Percentiles rank a stretch among this genome's conserved stretches.
Evolutionary conservation across 495 filamentous ascomycete species (phyloP).

Genomic region (Umbilicaria muhlenbergii): DNA sequence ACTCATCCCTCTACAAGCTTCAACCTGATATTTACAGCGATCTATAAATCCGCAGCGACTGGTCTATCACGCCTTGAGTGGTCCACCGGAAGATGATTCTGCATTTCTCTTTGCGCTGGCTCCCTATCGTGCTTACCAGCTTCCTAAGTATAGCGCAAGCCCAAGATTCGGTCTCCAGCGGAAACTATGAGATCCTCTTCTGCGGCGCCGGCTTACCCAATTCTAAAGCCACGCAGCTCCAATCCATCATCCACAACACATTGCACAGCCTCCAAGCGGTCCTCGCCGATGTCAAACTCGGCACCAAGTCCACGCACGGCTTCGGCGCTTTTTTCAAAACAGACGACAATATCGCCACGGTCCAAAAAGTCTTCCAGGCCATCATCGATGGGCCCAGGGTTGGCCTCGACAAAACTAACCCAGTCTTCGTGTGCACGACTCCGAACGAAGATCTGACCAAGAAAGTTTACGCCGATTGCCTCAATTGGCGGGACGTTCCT

Average conservation of each 20-base stretch:
- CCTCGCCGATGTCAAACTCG: background rate
- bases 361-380: background rate
- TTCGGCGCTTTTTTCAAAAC: slow-evolving; percentile 1
- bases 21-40: no score
- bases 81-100: no score
- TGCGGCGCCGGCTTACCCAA: background rate
- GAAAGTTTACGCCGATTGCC: no score
- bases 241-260: background rate
- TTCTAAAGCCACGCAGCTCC: background rate
- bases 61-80: no score
- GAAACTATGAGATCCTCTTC: background rate
- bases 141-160: no score
- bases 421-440: background rate
- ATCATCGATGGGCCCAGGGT: background rate
- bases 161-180: background rate
- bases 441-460: background rate
- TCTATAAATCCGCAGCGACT: no score
- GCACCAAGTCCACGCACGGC: background rate
- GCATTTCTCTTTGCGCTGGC: no score
- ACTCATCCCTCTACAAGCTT: no score
- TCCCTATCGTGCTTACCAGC: no score
- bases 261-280: background rate
- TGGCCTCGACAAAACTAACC: background rate
- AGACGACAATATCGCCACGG: background rate
- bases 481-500: no score